Conservation (phyloP, 352 stramenopile species). For the Globisporangium polare region DNA sequence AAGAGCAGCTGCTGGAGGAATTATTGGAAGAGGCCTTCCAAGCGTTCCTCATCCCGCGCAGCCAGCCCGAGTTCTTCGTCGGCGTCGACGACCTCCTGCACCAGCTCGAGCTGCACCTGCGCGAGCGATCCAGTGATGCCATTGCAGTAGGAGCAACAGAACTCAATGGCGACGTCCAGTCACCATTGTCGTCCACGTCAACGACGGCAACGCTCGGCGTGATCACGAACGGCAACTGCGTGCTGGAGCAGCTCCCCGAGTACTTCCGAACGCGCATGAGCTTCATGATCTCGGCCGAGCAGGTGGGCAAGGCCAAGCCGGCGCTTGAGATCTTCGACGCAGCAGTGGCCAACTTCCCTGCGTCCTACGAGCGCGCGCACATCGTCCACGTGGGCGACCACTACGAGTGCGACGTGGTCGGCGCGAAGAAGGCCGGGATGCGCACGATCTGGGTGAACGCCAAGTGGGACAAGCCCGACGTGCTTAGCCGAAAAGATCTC, state of each 20-base stretch:
- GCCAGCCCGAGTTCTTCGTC: conserved; percentile 56
- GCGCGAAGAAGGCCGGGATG: conserved; percentile 56
- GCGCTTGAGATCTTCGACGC: conserved; percentile 50
- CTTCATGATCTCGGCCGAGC: conserved; percentile 56
- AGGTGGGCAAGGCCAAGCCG: conserved; percentile 45
- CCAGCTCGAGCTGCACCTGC: conserved; percentile 30
- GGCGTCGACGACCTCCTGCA: conserved; percentile 47
- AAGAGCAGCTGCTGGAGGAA: conserved; percentile 20
- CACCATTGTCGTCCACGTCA: not conserved
- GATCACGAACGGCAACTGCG: conserved; percentile 79
- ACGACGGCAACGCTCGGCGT: conserved; percentile 24
- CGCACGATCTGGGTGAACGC: conserved; percentile 68
- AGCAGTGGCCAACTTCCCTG: conserved; percentile 34
- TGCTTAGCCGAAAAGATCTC: conserved; percentile 18
- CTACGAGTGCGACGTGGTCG: conserved; percentile 66
- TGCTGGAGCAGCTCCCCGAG: conserved; percentile 33
- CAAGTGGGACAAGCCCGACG: conserved; percentile 35
- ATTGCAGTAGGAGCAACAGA: not conserved
- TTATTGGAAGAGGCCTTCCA: conserved; percentile 53
- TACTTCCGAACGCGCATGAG: conserved; percentile 39
- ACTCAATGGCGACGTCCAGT: not conserved
- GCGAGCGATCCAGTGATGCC: not conserved
- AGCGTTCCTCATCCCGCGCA: conserved; percentile 54
- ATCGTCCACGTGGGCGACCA: conserved; percentile 76
- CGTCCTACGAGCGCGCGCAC: conserved; percentile 23